Percentiles rank a stretch among this genome's conserved stretches.
Evolutionary conservation across 352 stramenopile genomes (phyloP).

Genomic region (Globisporangium polare): DNA sequence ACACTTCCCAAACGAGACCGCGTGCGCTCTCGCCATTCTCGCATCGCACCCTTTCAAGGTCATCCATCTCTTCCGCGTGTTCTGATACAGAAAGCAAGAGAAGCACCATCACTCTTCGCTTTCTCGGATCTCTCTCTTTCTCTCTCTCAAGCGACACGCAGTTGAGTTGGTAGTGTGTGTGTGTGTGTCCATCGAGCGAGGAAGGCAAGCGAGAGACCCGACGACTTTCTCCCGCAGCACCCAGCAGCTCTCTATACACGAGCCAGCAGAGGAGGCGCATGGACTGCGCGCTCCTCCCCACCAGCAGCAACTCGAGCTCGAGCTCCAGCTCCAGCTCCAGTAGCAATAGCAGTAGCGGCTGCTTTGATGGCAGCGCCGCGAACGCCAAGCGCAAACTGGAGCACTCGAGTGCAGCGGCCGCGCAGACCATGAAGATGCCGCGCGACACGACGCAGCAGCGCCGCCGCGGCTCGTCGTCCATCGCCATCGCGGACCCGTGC

Average conservation of each 20-base stretch:
- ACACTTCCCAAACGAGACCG: background rate
- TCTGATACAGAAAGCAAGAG: background rate
- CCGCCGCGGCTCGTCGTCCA: conserved; percentile 32
- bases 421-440: conserved; percentile 18
- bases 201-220: background rate
- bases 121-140: background rate
- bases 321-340: conserved; percentile 6
- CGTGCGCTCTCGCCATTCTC: background rate
- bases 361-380: conserved; percentile 27
- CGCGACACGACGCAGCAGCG: conserved; percentile 27
- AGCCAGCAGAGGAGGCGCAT: conserved; percentile 16
- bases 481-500: conserved; percentile 15
- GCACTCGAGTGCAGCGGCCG: conserved; percentile 6
- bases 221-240: background rate
- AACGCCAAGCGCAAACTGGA: conserved; percentile 74
- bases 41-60: background rate
- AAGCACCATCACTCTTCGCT: background rate
- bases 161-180: background rate
- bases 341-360: conserved; percentile 15
- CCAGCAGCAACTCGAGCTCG: background rate
- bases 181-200: background rate
- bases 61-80: background rate
- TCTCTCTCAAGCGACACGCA: conserved; percentile 1
- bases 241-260: conserved; percentile 1
- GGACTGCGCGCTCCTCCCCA: conserved; percentile 23